Conservation (phyloP, 139 green algal genomes). For the Nannochloris sp. region DNA sequence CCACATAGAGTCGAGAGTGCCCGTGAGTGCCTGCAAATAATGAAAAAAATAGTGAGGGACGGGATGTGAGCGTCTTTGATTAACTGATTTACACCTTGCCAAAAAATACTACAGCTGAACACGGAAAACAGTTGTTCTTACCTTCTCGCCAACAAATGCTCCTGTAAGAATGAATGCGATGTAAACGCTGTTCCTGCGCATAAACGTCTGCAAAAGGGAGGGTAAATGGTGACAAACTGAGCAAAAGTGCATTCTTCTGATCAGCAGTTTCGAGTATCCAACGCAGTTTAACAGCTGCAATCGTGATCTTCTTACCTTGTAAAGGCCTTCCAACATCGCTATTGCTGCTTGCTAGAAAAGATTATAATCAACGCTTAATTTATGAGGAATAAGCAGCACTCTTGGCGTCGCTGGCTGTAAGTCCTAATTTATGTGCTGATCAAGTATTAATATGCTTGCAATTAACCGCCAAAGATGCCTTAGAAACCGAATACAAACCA, state of each 20-base stretch:
- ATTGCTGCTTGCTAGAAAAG: neutral
- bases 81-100: neutral
- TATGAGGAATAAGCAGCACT: too few relatives aligned
- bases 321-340: neutral
- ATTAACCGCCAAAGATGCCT: too few relatives aligned
- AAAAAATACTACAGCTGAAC: neutral
- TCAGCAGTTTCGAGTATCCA: too few relatives aligned
- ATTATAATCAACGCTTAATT: too few relatives aligned
- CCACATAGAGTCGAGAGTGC: constrained; percentile 18
- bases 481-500: too few relatives aligned
- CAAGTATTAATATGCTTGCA: too few relatives aligned
- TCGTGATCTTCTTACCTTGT: constrained; percentile 4
- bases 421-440: too few relatives aligned
- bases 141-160: constrained; percentile 28
- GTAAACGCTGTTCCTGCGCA: constrained; percentile 34
- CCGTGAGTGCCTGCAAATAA: constrained; percentile 19
- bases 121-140: constrained; percentile 4
- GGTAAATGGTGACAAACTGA: too few relatives aligned
- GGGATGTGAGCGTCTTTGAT: neutral
- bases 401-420: too few relatives aligned
- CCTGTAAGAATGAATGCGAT: constrained; percentile 26
- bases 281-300: neutral
- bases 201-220: constrained; percentile 18
- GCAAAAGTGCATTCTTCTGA: neutral
- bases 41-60: neutral